Evolutionary conservation across 495 filamentous ascomycete genomes (phyloP).

Genomic region (Entonaema liquescens): DNA sequence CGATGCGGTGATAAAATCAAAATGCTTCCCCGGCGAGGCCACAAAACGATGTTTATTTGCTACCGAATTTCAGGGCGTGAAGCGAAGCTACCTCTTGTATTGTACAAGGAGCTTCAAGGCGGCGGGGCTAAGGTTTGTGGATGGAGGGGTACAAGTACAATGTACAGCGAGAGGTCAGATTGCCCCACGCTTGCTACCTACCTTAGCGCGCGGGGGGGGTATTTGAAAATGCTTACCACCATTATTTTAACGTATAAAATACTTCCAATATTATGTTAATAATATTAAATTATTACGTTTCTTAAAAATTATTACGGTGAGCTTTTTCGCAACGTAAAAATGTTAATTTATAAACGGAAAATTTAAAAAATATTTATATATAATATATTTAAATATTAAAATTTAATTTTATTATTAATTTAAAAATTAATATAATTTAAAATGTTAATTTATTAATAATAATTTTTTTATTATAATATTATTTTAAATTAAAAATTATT

Average conservation of each 20-base stretch:
- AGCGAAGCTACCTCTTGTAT: not conserved
- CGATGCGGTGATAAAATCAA: not conserved
- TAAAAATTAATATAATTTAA: not conserved
- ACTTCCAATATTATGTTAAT: not conserved
- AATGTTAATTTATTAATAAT: not conserved
- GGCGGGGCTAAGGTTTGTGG: not conserved
- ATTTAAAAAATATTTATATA: not conserved
- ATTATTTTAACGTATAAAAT: not conserved
- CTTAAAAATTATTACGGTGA: not conserved
- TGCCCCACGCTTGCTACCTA: not conserved
- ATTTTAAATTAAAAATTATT: not conserved
- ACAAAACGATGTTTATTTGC: not conserved
- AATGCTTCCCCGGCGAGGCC: not conserved
- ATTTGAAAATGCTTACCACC: too few relatives aligned
- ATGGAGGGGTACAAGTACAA: conserved; percentile 14
- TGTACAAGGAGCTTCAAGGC: conserved; percentile 1
- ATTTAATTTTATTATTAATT: not conserved
- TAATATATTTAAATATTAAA: not conserved
- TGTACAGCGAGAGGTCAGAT: not conserved
- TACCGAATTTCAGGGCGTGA: not conserved
- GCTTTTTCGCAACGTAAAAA: not conserved
- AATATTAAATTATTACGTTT: not conserved
- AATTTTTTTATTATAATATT: not conserved
- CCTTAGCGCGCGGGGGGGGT: not conserved
- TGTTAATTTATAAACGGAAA: not conserved